phyloP scores from a whole-genome alignment of 2,329 filamentous ascomycete species.

The Ilyonectria robusta region DNA sequence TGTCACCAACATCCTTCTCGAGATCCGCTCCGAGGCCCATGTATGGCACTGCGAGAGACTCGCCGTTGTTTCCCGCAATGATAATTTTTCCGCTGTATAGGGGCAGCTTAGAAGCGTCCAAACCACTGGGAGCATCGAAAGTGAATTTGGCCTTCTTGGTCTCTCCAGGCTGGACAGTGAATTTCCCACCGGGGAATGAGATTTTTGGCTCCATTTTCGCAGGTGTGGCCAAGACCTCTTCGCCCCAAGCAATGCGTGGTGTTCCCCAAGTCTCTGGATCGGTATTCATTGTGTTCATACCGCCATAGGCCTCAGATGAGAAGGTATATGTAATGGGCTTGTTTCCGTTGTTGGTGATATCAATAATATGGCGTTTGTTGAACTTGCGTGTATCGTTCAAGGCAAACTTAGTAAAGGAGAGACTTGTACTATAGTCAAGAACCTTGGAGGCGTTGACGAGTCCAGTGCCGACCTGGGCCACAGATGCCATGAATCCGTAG shows the following conservation, averaged over 20 bases:
- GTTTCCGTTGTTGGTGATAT: conserved; percentile 25
- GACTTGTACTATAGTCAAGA: conserved; percentile 53
- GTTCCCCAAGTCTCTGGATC: conserved; percentile 1
- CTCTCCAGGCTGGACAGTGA: conserved; percentile 18
- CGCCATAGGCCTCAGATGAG: conserved; percentile 14
- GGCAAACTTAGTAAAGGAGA: conserved; percentile 57
- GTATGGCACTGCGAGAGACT: conserved; percentile 17
- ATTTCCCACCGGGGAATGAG: conserved; percentile 11
- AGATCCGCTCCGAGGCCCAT: conserved; percentile 10
- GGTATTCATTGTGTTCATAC: conserved; percentile 15
- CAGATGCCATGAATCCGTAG: conserved; percentile 48
- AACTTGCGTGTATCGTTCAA: conserved; percentile 62
- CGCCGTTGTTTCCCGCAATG: conserved; percentile 19
- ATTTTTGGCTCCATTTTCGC: background rate
- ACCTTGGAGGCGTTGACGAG: conserved; percentile 60
- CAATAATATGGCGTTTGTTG: conserved; percentile 14
- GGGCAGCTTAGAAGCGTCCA: conserved; percentile 18
- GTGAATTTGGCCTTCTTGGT: conserved; percentile 17
- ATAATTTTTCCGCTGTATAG: conserved; percentile 26
- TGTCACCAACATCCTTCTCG: conserved; percentile 4
- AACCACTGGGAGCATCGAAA: conserved; percentile 16
- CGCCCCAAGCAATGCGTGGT: conserved; percentile 8
- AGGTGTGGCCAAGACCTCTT: background rate
- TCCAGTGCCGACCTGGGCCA: conserved; percentile 58
- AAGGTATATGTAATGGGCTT: conserved; percentile 21